A percentile compares a stretch with the other conserved stretches of the same genome.
phyloP scores from a whole-genome alignment of 2,329 filamentous ascomycete species.

The Thielaviopsis populi region DNA sequence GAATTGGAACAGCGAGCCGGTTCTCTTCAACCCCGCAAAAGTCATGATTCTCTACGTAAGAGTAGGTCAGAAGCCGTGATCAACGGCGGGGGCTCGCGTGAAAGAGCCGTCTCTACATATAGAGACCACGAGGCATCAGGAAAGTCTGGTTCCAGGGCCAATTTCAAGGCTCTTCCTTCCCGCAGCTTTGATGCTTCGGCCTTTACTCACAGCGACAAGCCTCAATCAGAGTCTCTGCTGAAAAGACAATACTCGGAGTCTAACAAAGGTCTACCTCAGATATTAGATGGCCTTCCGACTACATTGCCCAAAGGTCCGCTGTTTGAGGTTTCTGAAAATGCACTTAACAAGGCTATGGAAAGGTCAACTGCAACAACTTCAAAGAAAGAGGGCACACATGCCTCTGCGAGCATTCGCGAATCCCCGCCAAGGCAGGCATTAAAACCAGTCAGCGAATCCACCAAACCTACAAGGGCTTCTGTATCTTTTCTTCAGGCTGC shows the following conservation, averaged over 20 bases:
- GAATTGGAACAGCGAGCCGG: slow-evolving; percentile 17
- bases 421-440: neutral
- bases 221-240: neutral
- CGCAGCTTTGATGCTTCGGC: neutral
- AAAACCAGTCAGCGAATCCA: neutral
- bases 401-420: neutral
- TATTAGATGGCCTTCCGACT: neutral
- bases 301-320: neutral
- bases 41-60: neutral
- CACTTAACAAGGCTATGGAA: neutral
- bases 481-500: slow-evolving; percentile 8
- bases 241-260: neutral
- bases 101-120: neutral
- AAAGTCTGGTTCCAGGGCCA: neutral
- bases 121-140: neutral
- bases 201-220: neutral
- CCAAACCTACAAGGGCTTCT: neutral
- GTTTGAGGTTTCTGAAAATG: slow-evolving; percentile 8
- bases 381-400: neutral
- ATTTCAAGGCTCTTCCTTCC: neutral
- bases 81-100: neutral
- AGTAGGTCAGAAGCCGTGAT: neutral
- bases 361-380: neutral
- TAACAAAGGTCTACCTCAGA: neutral
- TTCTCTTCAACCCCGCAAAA: slow-evolving; percentile 19